These are phyloP conservation scores for Pseudozyma tsukubaensis DNA, from an alignment of 1,284 basidiomycete genomes.

Conservation along the genomic window DNA sequence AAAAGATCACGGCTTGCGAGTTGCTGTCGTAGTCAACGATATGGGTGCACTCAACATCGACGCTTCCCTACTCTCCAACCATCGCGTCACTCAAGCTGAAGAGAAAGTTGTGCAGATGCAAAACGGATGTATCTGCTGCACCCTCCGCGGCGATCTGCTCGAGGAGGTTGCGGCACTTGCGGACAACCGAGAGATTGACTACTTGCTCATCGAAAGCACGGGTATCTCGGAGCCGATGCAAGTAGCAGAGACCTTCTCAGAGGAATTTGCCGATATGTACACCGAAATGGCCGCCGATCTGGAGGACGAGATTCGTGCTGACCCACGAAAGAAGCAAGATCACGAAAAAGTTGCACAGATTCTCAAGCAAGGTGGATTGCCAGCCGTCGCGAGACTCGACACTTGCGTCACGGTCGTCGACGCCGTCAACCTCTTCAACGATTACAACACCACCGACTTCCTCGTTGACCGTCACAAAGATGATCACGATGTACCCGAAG, in stretches of 20 bases:
- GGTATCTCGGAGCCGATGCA: conserved; percentile 72
- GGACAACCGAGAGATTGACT: conserved; percentile 69
- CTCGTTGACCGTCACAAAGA: conserved; percentile 69
- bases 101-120: conserved; percentile 71
- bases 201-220: conserved; percentile 71
- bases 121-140: conserved; percentile 72
- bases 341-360: conserved; percentile 69
- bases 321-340: conserved; percentile 50
- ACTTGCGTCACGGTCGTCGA: conserved; percentile 57
- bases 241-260: conserved; percentile 69
- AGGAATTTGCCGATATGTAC: conserved; percentile 67
- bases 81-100: conserved; percentile 70
- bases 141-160: conserved; percentile 71
- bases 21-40: conserved; percentile 71
- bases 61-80: conserved; percentile 69
- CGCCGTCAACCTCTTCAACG: conserved; percentile 68
- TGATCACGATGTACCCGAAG: conserved; percentile 60
- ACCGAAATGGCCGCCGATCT: conserved; percentile 64
- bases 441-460: conserved; percentile 71
- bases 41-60: conserved; percentile 71
- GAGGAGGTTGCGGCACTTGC: conserved; percentile 71
- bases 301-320: conserved; percentile 44
- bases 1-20: conserved; percentile 70
- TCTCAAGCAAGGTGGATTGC: conserved; percentile 70
- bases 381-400: conserved; percentile 67